Evolutionary conservation across 176 grass and related monocot species (phyloP).

Genomic region (Ensete glaucum): DNA sequence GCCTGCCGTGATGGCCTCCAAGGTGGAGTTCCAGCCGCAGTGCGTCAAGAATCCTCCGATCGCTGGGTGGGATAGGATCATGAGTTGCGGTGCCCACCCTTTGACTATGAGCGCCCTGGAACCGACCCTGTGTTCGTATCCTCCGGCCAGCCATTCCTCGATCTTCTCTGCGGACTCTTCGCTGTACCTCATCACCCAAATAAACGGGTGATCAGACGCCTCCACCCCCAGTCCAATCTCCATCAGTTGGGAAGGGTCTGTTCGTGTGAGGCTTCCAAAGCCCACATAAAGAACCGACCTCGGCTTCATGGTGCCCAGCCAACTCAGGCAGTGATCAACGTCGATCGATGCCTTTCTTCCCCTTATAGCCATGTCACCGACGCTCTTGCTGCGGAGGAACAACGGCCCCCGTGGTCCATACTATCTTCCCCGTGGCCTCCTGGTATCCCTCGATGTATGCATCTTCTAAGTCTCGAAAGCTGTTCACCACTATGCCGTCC

Average conservation of each 20-base stretch:
- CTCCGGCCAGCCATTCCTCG: background rate
- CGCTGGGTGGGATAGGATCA: constrained; percentile 25
- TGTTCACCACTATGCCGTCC: constrained; percentile 61
- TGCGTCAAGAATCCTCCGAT: constrained; percentile 66
- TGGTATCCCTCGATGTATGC: constrained; percentile 20
- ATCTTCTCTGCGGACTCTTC: background rate
- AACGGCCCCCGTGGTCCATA: constrained; percentile 45
- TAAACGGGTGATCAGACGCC: background rate
- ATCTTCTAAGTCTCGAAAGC: constrained; percentile 37
- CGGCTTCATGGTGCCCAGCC: constrained; percentile 5
- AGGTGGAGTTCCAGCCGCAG: constrained; percentile 61
- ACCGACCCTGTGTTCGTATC: background rate
- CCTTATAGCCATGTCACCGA: background rate
- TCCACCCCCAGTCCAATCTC: background rate
- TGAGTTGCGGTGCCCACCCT: background rate
- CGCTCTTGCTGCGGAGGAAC: constrained; percentile 32
- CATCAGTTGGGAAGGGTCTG: background rate
- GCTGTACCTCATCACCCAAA: background rate
- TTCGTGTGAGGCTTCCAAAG: background rate
- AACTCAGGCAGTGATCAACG: background rate
- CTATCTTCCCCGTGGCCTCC: constrained; percentile 28
- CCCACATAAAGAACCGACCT: background rate
- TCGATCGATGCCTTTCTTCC: background rate
- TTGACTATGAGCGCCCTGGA: background rate
- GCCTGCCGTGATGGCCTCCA: constrained; percentile 31